A percentile compares a stretch with the other conserved stretches of the same genome.
These are phyloP conservation scores for Pseudomonodictys pantanalensis DNA, from an alignment of 495 filamentous ascomycete genomes.

Conservation along the genomic window DNA sequence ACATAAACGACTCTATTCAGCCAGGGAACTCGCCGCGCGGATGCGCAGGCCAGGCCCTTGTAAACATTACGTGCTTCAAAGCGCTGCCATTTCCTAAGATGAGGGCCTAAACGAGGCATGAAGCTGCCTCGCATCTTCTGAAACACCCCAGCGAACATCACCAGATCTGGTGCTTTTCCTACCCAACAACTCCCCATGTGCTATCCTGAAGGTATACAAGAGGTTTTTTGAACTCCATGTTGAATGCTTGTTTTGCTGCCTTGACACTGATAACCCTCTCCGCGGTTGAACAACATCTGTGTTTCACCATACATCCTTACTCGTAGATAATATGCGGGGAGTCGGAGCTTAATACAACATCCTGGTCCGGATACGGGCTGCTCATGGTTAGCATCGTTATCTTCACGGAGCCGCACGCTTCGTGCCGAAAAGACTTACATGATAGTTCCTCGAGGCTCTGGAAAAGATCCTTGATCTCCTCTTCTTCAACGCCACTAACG, in stretches of 20 bases:
- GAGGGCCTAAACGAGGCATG: too few species aligned
- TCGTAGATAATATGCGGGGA: too few species aligned
- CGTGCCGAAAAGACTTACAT: constrained; percentile 56
- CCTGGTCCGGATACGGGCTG: constrained; percentile 70
- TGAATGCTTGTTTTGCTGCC: constrained; percentile 24
- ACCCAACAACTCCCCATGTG: neutral
- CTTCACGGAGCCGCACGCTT: neutral
- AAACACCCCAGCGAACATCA: constrained; percentile 1
- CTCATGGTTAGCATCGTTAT: constrained; percentile 49
- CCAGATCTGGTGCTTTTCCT: constrained; percentile 3
- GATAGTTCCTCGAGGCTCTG: constrained; percentile 75
- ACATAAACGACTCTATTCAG: neutral
- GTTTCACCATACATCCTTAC: too few species aligned
- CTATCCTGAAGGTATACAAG: neutral
- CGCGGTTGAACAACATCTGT: too few species aligned
- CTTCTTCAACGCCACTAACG: constrained; percentile 76
- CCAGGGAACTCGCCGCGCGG: neutral
- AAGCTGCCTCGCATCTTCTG: neutral
- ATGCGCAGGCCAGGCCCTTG: constrained; percentile 6
- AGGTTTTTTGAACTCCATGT: constrained; percentile 29
- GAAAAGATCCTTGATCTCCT: constrained; percentile 80
- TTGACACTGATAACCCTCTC: too few species aligned
- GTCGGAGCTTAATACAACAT: constrained; percentile 71
- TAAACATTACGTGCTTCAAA: constrained; percentile 17
- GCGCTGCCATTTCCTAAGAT: neutral